These are phyloP conservation scores for Pythium biforme DNA, from an alignment of 352 stramenopile species.

Conservation along the genomic window DNA sequence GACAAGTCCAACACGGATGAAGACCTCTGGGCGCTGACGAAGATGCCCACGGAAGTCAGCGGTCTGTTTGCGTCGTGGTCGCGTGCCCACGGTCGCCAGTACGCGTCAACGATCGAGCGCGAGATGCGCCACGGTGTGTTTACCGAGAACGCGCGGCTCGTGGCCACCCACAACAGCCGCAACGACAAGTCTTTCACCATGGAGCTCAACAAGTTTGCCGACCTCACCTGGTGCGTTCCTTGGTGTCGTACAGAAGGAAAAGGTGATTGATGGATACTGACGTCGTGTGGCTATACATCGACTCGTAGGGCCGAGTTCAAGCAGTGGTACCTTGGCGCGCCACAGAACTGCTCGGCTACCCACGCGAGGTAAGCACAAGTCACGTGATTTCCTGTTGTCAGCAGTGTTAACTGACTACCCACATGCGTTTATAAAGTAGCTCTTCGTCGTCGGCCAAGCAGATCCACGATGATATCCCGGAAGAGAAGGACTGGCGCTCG, in stretches of 20 bases:
- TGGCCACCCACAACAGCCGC: slow-evolving; percentile 64
- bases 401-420: neutral
- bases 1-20: slow-evolving; percentile 34
- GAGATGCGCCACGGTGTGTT: slow-evolving; percentile 60
- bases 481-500: slow-evolving; percentile 93
- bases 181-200: slow-evolving; percentile 50
- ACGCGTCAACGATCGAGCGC: slow-evolving; percentile 48
- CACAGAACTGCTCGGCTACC: slow-evolving; percentile 76
- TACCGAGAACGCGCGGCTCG: slow-evolving; percentile 50
- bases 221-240: slow-evolving; percentile 57
- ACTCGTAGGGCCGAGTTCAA: slow-evolving; percentile 71
- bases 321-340: slow-evolving; percentile 56
- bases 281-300: neutral
- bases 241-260: neutral
- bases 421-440: neutral
- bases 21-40: slow-evolving; percentile 36
- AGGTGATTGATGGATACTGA: neutral
- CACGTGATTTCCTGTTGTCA: neutral
- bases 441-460: neutral
- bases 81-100: slow-evolving; percentile 39
- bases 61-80: slow-evolving; percentile 61
- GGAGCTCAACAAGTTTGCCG: slow-evolving; percentile 78
- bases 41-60: slow-evolving; percentile 32
- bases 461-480: slow-evolving; percentile 59
- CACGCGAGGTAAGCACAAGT: slow-evolving; percentile 26